These are phyloP conservation scores for Boletus rex-veris DNA, from an alignment of 768 basidiomycete genomes.

Conservation along the genomic window DNA sequence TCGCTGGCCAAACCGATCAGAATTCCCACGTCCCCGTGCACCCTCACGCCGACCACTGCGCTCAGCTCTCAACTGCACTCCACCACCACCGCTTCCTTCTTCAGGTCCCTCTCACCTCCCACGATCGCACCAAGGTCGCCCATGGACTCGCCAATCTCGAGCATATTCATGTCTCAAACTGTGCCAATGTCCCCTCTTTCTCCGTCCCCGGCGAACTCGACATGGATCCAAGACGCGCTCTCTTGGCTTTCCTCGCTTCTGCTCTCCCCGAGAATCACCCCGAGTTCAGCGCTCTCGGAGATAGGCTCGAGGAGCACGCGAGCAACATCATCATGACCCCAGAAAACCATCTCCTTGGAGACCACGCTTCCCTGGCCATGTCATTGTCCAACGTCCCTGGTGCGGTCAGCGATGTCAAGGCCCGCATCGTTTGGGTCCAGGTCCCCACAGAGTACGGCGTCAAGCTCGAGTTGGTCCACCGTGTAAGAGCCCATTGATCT, in stretches of 20 bases:
- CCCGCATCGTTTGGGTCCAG: conserved; percentile 75
- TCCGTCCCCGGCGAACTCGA: conserved; percentile 17
- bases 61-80: conserved; percentile 36
- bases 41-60: conserved; percentile 55
- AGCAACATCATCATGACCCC: conserved; percentile 45
- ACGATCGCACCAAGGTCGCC: conserved; percentile 10
- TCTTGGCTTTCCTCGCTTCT: conserved; percentile 76
- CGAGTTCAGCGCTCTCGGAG: conserved; percentile 41
- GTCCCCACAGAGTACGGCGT: conserved; percentile 65
- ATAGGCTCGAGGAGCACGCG: conserved; percentile 48
- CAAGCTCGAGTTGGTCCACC: conserved; percentile 67
- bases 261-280: conserved; percentile 52
- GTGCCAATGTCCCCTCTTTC: conserved; percentile 39
- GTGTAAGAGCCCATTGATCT: conserved; percentile 13
- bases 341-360: conserved; percentile 46
- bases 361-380: conserved; percentile 37
- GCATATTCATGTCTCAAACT: conserved; percentile 55
- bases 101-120: conserved; percentile 15
- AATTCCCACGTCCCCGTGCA: conserved; percentile 34
- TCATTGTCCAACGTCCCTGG: conserved; percentile 53
- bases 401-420: conserved; percentile 77
- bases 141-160: conserved; percentile 32
- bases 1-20: conserved; percentile 47
- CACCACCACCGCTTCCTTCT: conserved; percentile 28
- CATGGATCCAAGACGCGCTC: conserved; percentile 48